A percentile compares a stretch with the other conserved stretches of the same genome.
Evolutionary conservation across 495 filamentous ascomycete genomes (phyloP).

Genomic region (Trichoderma gamsii): DNA sequence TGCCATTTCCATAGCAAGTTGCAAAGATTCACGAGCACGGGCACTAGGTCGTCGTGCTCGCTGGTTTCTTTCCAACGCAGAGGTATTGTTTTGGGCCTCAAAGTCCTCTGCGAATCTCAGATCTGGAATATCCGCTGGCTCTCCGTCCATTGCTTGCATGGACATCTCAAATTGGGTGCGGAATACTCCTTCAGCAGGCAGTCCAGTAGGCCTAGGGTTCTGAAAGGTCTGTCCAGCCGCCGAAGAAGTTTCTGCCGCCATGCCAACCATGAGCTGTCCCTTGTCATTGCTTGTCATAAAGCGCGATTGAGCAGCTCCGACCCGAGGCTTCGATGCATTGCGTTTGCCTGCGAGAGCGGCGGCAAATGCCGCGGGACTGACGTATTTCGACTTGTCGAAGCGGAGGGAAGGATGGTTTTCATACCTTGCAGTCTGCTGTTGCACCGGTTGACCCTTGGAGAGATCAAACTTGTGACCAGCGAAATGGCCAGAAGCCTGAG

Average conservation of each 20-base stretch:
- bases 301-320: background rate
- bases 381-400: background rate
- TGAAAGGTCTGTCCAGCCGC: background rate
- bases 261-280: slow-evolving; percentile 1
- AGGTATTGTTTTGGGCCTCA: background rate
- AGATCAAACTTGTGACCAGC: background rate
- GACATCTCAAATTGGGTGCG: background rate
- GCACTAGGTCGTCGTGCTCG: background rate
- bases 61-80: background rate
- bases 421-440: background rate
- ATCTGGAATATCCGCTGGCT: background rate
- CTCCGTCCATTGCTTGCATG: background rate
- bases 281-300: slow-evolving; percentile 10
- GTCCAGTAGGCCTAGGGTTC: background rate
- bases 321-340: background rate
- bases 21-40: background rate
- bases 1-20: background rate
- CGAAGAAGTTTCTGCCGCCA: background rate
- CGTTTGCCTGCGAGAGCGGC: background rate
- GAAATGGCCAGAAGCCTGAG: background rate
- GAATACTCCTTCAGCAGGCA: background rate
- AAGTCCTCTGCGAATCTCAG: background rate
- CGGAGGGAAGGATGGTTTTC: background rate
- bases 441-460: background rate
- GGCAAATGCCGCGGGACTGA: background rate